Percentiles rank a stretch among this genome's conserved stretches.
phyloP scores from a whole-genome alignment of 306 rosid species.

The Abrus pulchellus region DNA sequence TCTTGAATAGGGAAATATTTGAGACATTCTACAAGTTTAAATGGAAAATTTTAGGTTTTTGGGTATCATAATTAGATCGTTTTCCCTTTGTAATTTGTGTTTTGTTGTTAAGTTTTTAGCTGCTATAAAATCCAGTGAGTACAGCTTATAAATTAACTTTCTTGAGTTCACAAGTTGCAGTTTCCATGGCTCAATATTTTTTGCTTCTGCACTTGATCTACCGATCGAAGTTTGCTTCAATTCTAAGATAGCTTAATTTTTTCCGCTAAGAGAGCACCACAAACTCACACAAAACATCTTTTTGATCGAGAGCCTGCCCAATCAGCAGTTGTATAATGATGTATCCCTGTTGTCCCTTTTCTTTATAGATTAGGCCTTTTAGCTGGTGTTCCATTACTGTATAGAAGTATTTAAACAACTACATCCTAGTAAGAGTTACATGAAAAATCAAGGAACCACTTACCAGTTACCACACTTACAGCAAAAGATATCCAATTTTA shows the following conservation, averaged over 20 bases:
- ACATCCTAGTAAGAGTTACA: not conserved
- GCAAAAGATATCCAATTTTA: no score
- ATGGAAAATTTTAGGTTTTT: not conserved
- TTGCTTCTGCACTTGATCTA: not conserved
- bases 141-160: conserved; percentile 22
- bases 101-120: conserved; percentile 9
- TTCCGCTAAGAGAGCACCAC: not conserved
- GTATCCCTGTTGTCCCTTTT: not conserved
- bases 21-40: not conserved
- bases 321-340: not conserved
- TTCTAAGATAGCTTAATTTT: not conserved
- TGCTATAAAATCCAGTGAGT: not conserved
- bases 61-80: not conserved
- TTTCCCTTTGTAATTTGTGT: not conserved
- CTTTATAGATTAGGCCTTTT: not conserved
- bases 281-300: not conserved
- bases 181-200: no score
- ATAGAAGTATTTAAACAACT: no score
- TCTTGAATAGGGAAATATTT: conserved; percentile 5
- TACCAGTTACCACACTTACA: not conserved
- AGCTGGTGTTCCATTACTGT: not conserved
- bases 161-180: no score
- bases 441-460: no score
- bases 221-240: not conserved
- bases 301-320: not conserved